phyloP scores from a whole-genome alignment of 129 eudicot species.

The Escallonia rubra region DNA sequence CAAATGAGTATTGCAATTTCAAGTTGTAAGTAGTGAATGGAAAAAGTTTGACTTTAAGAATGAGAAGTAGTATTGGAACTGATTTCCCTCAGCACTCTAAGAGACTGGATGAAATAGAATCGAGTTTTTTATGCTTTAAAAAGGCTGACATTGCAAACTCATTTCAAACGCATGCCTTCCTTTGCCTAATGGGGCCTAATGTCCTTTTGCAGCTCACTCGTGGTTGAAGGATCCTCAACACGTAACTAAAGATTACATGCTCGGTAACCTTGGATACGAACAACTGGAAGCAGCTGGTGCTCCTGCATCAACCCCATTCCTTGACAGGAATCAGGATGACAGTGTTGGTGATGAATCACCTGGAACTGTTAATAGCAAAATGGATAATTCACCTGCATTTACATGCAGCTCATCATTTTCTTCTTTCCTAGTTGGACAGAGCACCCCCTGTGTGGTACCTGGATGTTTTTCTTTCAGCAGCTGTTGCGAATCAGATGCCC shows the following conservation, averaged over 20 bases:
- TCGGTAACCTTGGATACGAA: background rate
- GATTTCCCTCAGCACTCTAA: no score
- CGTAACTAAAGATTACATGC: background rate
- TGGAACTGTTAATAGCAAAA: conserved; percentile 1
- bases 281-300: background rate
- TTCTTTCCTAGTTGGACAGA: conserved; percentile 6
- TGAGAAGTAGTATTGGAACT: no score
- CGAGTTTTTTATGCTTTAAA: no score
- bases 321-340: conserved; percentile 6
- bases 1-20: no score
- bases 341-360: conserved; percentile 21
- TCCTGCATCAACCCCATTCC: conserved; percentile 9
- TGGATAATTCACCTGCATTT: conserved; percentile 26
- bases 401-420: conserved; percentile 28
- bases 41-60: no score
- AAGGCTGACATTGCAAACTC: no score
- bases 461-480: conserved; percentile 13
- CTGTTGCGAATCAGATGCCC: conserved; percentile 3
- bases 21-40: no score
- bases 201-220: conserved; percentile 24
- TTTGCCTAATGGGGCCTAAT: no score
- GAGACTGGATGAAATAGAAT: no score
- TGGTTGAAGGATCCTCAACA: conserved; percentile 21
- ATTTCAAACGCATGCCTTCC: no score
- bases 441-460: conserved; percentile 9